Evolutionary conservation across 2,329 filamentous ascomycete species (phyloP), one percentile per base, ranked within the genome.

Genomic region (Dactylella cylindrospora): DNA sequence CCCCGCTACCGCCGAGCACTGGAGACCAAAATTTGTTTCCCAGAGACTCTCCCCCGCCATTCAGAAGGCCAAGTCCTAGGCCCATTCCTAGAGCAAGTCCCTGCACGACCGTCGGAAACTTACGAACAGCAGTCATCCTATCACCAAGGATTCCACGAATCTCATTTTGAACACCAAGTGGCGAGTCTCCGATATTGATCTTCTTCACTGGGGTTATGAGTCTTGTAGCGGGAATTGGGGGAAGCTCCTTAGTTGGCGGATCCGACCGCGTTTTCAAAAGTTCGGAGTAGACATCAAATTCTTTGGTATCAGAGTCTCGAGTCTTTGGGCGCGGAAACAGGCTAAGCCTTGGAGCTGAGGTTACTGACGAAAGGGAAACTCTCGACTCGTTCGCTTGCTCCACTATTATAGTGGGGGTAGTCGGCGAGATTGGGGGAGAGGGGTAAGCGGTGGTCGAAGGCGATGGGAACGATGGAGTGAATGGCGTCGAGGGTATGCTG

Each of bases 401-500:
- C 13, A 64, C 59, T 6, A 64, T 19, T 26, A 64, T 64, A 8
- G 59, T 55, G 33, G 59, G 59, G 8, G 59, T 64, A 12, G 59
- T 64, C 12, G 59, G 59, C n/a, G 59, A 64, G 12, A 64, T 64
- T 45, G 59, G 59, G 25, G 59, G 59, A 9, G 59, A 64, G 3
- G 59, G 59, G 35, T 64, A 64, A 20, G 59, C 50, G 5, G 46
- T 51, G 28, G 28, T 13, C 13, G 44, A 43, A 4, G 49, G 41
- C 17, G 55, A 64, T 36, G 59, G 59, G 39, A 64, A 64, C 23
- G 59, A 55, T 5, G 50, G 50, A 4, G 50, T 44, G 28, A 50
- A 64, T n/a, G 59, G 59, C 7, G 59, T 64, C 10, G 49, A 55
- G 12, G 59, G 59, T 17, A 55, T 55, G 15, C 50, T 54, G 19